Base-by-base conservation (phyloP, 352 stramenopile species). In the Globisporangium nodosum region DNA sequence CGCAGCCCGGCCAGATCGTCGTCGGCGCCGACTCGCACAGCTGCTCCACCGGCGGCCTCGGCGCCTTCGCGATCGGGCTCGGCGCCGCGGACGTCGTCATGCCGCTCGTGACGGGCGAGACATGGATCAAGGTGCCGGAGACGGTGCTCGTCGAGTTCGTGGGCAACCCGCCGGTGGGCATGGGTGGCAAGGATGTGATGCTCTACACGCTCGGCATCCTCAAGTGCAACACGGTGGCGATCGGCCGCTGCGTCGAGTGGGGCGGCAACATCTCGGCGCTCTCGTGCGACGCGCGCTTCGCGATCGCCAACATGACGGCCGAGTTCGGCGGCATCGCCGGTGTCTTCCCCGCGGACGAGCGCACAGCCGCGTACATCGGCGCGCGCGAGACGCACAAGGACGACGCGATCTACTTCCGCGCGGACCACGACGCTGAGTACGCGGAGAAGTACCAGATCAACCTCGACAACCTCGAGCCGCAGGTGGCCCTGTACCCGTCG, bases 161-260 rank as follows among this genome's bases (percentile, higher is more conserved):
- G 18, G 83, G 83, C 55, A 61, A 66, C 8, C 85, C 81, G 1
- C 77, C 81, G 1, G 74, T 75, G 39, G 85, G 83, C 54, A 88
- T 92, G 68, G 85, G 82, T 40, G 85, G 85, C 42, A 94, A 94
- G 67, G 85, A 94, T 64, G 84, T 92, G 13, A 94, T 94, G 79
- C 72, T 94, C 0, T 88, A 90, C 71, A 92, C 80, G 50, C 71
- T 92, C 39, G 82, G 85, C 42, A 70, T 90, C 52, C 74, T 94
- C 60, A 94, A 94, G 73, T 90, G 83, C 59, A 92, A 94, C 69
- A 92, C 82, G 3, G 85, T 94, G 24, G 82, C 83, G 11, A 90
- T 88, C 18, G 80, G 73, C 16, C 79, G 83, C 64, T 88, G 76
- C 52, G 79, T 94, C 3, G 81, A 92, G 59, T 94, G 79, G 75